Conservation (phyloP, 441 rosid genomes). For the Aquilaria agallochum region DNA sequence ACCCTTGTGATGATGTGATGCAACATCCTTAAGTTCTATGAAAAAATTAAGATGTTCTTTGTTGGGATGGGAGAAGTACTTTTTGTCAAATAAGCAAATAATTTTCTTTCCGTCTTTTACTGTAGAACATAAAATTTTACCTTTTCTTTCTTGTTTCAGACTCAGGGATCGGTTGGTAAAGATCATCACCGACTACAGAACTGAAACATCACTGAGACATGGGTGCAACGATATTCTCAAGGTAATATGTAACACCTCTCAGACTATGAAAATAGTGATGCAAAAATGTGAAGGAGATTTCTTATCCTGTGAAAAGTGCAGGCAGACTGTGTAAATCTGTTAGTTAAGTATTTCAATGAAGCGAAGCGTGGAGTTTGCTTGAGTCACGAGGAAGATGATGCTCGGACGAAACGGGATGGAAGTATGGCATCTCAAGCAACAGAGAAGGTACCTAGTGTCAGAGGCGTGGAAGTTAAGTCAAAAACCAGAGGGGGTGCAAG, state of each 20-base stretch:
- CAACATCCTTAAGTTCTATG: no score
- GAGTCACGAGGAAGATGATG: constrained; percentile 63
- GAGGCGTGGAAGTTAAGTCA: constrained; percentile 73
- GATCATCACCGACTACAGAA: constrained; percentile 94
- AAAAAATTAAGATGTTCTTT: no score
- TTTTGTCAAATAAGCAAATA: no score
- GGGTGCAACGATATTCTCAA: constrained; percentile 97
- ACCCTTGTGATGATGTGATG: no score
- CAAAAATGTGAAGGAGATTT: constrained; percentile 8
- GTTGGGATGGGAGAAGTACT: no score
- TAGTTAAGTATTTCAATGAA: constrained; percentile 87
- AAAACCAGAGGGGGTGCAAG: constrained; percentile 85
- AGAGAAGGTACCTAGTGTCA: constrained; percentile 36
- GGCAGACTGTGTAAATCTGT: constrained; percentile 93
- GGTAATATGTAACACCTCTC: constrained; percentile 35
- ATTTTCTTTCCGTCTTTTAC: no score
- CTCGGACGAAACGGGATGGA: constrained; percentile 48
- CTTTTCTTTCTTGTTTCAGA: constrained; percentile 13
- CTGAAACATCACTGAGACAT: constrained; percentile 96
- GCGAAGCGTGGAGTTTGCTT: constrained; percentile 77
- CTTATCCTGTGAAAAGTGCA: constrained; percentile 27
- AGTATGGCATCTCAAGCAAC: constrained; percentile 35
- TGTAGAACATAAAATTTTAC: background rate
- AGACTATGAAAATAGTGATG: constrained; percentile 4
- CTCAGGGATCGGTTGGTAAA: constrained; percentile 93